Evolutionary conservation across 2,329 filamentous ascomycete genomes (phyloP).

Genomic region (Atkinsonella texensis): DNA sequence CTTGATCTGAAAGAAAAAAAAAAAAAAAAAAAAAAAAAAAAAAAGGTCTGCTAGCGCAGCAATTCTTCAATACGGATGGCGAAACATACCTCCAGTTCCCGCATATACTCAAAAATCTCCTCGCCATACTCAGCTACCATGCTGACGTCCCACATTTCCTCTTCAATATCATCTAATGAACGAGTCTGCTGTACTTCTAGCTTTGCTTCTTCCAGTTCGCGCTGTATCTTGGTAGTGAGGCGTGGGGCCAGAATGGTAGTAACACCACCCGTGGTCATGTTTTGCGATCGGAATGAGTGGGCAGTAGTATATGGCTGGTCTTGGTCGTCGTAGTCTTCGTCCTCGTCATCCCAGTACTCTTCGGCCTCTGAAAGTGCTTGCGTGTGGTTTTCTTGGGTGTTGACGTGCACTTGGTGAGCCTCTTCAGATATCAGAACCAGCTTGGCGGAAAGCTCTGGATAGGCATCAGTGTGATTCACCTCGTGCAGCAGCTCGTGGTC

Average conservation of each 20-base stretch:
- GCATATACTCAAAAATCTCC: constrained; percentile 92
- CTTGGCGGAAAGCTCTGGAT: constrained; percentile 14
- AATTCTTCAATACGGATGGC: too few relatives aligned
- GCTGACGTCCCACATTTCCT: constrained; percentile 85
- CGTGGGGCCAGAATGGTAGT: constrained; percentile 59
- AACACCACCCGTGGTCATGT: constrained; percentile 38
- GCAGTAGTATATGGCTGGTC: constrained; percentile 65
- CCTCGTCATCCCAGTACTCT: constrained; percentile 70
- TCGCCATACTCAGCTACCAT: constrained; percentile 97
- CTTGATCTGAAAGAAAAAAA: too few relatives aligned
- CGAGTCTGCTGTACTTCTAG: constrained; percentile 56
- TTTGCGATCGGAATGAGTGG: constrained; percentile 61
- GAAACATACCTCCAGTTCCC: constrained; percentile 62
- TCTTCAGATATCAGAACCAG: constrained; percentile 21
- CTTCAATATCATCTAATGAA: constrained; percentile 65
- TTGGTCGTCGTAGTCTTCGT: constrained; percentile 50
- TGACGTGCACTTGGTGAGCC: constrained; percentile 11
- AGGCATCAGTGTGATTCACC: constrained; percentile 14
- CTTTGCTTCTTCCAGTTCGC: constrained; percentile 58
- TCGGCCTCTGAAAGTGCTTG: constrained; percentile 34
- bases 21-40: neutral
- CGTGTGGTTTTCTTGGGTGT: constrained; percentile 14
- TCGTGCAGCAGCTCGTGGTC: constrained; percentile 15
- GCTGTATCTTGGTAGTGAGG: constrained; percentile 53
- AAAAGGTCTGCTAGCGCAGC: too few relatives aligned